Percentiles rank a stretch among this genome's conserved stretches.
Evolutionary conservation across 2,329 filamentous ascomycete species (phyloP).

Genomic region (Fusarium pseudoanthophilum): DNA sequence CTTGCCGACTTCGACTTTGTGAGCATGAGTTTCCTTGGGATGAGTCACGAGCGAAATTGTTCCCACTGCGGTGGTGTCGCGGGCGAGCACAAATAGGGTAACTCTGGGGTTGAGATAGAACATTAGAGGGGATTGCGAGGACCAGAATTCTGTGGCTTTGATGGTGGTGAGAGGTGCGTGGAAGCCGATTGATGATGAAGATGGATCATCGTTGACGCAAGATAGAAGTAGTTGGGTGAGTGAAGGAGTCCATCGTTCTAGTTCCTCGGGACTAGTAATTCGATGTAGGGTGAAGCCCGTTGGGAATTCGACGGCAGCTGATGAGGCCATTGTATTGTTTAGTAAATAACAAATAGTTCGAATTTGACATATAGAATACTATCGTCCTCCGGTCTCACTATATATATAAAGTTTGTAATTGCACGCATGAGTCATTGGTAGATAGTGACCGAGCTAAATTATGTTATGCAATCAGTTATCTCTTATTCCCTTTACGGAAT

Average conservation of each 20-base stretch:
- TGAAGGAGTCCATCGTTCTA: neutral
- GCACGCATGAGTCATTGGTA: neutral
- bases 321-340: neutral
- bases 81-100: neutral
- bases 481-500: neutral
- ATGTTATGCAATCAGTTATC: neutral
- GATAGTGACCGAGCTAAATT: neutral
- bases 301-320: neutral
- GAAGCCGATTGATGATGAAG: conserved; percentile 2
- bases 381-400: accelerated
- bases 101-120: neutral
- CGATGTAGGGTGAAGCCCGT: neutral
- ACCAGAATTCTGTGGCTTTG: neutral
- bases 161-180: neutral
- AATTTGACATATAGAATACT: accelerated
- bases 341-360: accelerated
- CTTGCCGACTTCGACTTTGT: conserved; percentile 1
- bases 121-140: neutral
- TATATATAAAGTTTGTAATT: neutral
- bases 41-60: neutral
- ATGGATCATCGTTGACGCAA: neutral
- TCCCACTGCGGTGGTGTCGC: neutral
- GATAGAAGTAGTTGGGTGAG: neutral
- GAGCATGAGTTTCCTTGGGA: neutral
- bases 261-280: accelerated